phyloP scores from a whole-genome alignment of 306 rosid genomes.

The Ormosia semicastrata region DNA sequence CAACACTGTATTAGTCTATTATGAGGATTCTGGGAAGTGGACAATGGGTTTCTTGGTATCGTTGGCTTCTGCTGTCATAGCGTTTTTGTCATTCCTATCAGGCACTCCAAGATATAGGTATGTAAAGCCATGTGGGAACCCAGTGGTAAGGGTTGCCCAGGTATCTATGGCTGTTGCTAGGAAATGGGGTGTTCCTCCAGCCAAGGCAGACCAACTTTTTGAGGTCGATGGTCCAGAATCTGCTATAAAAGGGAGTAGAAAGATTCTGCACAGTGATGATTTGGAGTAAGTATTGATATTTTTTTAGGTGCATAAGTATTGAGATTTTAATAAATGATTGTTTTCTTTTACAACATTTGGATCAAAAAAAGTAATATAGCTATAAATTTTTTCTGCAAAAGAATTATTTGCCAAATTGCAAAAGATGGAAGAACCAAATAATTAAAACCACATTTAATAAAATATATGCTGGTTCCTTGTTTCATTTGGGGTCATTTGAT shows the following conservation, averaged over 20 bases:
- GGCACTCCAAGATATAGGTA: slow-evolving; percentile 48
- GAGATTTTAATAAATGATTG: neutral
- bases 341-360: neutral
- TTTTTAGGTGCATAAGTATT: slow-evolving; percentile 10
- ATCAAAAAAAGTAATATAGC: neutral
- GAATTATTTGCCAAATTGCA: neutral
- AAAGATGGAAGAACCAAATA: neutral
- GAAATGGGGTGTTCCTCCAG: slow-evolving; percentile 38
- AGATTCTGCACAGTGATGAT: slow-evolving; percentile 48
- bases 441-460: neutral
- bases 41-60: slow-evolving; percentile 55
- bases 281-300: slow-evolving; percentile 34
- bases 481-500: neutral
- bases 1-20: slow-evolving; percentile 57
- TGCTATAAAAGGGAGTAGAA: slow-evolving; percentile 65
- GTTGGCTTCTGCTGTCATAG: slow-evolving; percentile 49
- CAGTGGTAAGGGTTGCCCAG: slow-evolving; percentile 56
- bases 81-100: slow-evolving; percentile 38
- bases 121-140: slow-evolving; percentile 58
- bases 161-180: slow-evolving; percentile 41
- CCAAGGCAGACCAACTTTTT: slow-evolving; percentile 36
- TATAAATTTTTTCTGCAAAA: neutral
- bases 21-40: slow-evolving; percentile 61
- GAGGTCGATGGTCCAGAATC: slow-evolving; percentile 51
- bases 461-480: neutral